phyloP scores from a whole-genome alignment of 441 rosid species.

The Gossypium aridum region DNA sequence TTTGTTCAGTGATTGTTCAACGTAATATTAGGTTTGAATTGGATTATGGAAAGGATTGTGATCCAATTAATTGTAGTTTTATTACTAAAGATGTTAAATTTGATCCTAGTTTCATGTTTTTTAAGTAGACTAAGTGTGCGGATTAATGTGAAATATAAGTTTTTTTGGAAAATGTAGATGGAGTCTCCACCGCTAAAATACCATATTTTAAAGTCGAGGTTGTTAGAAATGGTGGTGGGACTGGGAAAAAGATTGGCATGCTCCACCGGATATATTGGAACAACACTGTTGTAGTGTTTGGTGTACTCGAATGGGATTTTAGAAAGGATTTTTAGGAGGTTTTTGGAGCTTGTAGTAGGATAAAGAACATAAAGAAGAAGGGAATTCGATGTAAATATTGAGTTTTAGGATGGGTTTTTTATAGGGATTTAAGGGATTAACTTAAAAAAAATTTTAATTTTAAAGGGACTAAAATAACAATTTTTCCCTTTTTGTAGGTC shows the following conservation, averaged over 20 bases:
- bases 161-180: conserved; percentile 27
- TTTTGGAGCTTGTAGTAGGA: conserved; percentile 11
- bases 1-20: conserved; percentile 31
- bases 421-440: no score
- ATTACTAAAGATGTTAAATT: conserved; percentile 20
- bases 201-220: conserved; percentile 28
- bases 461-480: no score
- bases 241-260: not conserved
- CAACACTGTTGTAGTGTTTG: conserved; percentile 41
- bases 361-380: conserved; percentile 16
- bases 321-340: conserved; percentile 12
- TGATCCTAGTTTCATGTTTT: conserved; percentile 37
- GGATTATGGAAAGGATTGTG: conserved; percentile 40
- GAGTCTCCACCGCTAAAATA: conserved; percentile 52
- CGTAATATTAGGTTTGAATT: conserved; percentile 32
- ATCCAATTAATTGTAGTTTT: conserved; percentile 37
- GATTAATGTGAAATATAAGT: conserved; percentile 32
- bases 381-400: not conserved
- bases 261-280: conserved; percentile 34
- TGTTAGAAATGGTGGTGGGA: conserved; percentile 3
- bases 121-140: conserved; percentile 37
- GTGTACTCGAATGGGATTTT: conserved; percentile 28
- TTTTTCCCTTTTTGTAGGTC: no score
- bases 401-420: conserved; percentile 7
- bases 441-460: no score